Conservation (phyloP, 1,284 basidiomycete genomes). For the Fomes fomentarius region DNA sequence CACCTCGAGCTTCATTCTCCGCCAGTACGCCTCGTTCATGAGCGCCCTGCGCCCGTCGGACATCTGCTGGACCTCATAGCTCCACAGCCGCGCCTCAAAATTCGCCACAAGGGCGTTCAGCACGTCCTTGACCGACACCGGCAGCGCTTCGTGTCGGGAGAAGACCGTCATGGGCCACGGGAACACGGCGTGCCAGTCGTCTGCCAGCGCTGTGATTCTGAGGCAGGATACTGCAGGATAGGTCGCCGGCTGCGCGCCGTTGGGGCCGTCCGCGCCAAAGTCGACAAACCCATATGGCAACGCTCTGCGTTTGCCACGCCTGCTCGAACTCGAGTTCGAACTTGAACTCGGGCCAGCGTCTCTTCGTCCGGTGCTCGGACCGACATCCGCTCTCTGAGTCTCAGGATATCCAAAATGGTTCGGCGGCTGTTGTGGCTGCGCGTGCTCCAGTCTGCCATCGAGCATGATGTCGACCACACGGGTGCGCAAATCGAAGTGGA, state of each 20-base stretch:
- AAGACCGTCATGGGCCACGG: constrained; percentile 56
- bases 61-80: constrained; percentile 41
- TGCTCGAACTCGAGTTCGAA: too few relatives aligned
- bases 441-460: background rate
- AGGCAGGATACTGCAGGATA: constrained; percentile 57
- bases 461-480: constrained; percentile 27
- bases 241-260: constrained; percentile 59
- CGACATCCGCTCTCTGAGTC: background rate
- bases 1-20: constrained; percentile 29
- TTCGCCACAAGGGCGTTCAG: constrained; percentile 47
- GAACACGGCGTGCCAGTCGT: constrained; percentile 47
- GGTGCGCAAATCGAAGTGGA: constrained; percentile 50
- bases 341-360: too few relatives aligned
- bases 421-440: too few relatives aligned
- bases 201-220: constrained; percentile 53
- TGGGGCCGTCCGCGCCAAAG: constrained; percentile 37
- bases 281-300: constrained; percentile 24
- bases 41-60: constrained; percentile 34
- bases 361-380: too few relatives aligned
- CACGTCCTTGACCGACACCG: constrained; percentile 54
- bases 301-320: too few relatives aligned
- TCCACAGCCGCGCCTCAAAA: constrained; percentile 46
- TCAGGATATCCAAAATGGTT: too few relatives aligned
- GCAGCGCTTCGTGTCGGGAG: constrained; percentile 36
- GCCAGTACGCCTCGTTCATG: constrained; percentile 29